Evolutionary conservation across 2,329 filamentous ascomycete species (phyloP), one percentile per base, ranked within the genome.

Genomic region (Fusarium oligoseptatum): DNA sequence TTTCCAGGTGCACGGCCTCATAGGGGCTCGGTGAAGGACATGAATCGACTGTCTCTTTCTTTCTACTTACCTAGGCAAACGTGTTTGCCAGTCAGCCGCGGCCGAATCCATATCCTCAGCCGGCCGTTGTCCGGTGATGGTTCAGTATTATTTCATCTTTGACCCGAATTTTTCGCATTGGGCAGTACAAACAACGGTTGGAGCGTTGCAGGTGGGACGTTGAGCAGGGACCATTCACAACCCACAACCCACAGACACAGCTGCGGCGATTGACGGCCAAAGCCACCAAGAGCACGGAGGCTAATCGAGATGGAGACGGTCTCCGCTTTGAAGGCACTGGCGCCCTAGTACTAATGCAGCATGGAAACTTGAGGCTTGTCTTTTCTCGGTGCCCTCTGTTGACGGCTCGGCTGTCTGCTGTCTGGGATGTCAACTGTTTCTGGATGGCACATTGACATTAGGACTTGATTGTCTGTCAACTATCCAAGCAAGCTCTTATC

Each of bases 341-440:
- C 41, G 60, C 45, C 48, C 71, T 74, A 73, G 71, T 74, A 52
- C 71, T 29, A 74, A 67, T 72, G 34, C 41, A 60, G 71, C 63
- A 72, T 73, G 43, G 61, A 60, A 27, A 20, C 62, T 71, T n/a
- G 36, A 57, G 39, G 63, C 56, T 64, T 68, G 60, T 57, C 55
- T 61, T 71, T 71, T 65, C 63, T 71, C 60, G 71, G 71, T 71
- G 63, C 74, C 60, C 29, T 71, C 24, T 27, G 52, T 60, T 34
- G 50, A 64, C 32, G 36, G 56, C 22, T 58, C 32, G 36, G 56
- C 22, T 58, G 34, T 58, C 36, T 58, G 36, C 36, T 58, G 34
- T 58, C 24, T 58, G 50, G 48, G 17, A 55, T 55, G 17, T 29
- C 50, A 12, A 55, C 50, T 32, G 27, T 20, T 55, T 29, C 17